These are phyloP conservation scores for Thecaphora thlaspeos DNA, from an alignment of 1,284 basidiomycete genomes.

Conservation along the genomic window DNA sequence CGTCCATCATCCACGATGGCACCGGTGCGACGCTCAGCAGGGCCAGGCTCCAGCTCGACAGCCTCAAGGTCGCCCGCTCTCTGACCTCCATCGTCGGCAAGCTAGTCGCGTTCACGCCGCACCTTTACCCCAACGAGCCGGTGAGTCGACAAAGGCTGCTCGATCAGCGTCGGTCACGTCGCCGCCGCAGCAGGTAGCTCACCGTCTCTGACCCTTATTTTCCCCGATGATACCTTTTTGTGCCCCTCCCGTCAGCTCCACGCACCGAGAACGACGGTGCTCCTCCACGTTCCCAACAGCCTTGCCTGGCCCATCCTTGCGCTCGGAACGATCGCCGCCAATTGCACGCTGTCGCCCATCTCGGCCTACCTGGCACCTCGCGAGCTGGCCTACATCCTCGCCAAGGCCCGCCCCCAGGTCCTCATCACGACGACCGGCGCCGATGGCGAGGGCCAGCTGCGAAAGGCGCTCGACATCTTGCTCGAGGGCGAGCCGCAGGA, in stretches of 20 bases:
- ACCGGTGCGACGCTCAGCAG: slow-evolving; percentile 33
- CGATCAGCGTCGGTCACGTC: no score
- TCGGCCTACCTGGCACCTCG: slow-evolving; percentile 57
- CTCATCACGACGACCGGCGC: slow-evolving; percentile 52
- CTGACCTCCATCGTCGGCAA: slow-evolving; percentile 25
- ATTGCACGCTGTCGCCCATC: slow-evolving; percentile 54
- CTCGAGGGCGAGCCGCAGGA: slow-evolving; percentile 29
- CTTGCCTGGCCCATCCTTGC: slow-evolving; percentile 55
- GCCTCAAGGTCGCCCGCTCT: slow-evolving; percentile 33
- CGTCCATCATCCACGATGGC: slow-evolving; percentile 30
- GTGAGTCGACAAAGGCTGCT: background rate
- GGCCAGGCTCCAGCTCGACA: slow-evolving; percentile 31
- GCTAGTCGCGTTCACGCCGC: slow-evolving; percentile 13
- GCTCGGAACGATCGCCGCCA: slow-evolving; percentile 50
- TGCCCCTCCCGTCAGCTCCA: slow-evolving; percentile 14
- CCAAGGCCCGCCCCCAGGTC: slow-evolving; percentile 53
- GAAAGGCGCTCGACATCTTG: slow-evolving; percentile 34
- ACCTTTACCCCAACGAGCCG: slow-evolving; percentile 11
- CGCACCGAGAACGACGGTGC: slow-evolving; percentile 47
- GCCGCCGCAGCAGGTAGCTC: no score
- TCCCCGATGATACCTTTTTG: no score
- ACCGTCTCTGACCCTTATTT: no score
- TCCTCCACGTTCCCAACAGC: slow-evolving; percentile 59
- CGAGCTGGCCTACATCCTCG: slow-evolving; percentile 58
- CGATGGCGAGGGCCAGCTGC: slow-evolving; percentile 42